Conservation (phyloP, 768 basidiomycete species). For the Brasilioporus rufonigricans region DNA sequence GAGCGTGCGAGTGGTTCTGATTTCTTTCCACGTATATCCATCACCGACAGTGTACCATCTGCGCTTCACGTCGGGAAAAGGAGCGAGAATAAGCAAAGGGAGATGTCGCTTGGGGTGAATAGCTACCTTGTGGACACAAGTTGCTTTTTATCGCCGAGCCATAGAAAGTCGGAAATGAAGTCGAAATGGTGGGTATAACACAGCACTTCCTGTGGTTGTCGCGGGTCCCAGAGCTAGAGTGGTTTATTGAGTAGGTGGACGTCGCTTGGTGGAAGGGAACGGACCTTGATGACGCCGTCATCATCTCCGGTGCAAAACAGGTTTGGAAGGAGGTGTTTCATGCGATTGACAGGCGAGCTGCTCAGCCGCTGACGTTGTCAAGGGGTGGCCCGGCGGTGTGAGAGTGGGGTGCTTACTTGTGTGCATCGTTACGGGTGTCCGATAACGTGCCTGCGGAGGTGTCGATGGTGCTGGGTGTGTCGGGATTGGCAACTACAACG, state of each 20-base stretch:
- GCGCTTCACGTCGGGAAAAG: slow-evolving; percentile 55
- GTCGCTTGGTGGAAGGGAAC: slow-evolving; percentile 10
- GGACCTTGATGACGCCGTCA: slow-evolving; percentile 89
- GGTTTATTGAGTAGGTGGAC: neutral
- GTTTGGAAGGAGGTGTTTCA: slow-evolving; percentile 67
- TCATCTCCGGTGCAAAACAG: slow-evolving; percentile 88
- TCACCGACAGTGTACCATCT: slow-evolving; percentile 89
- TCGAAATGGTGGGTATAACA: slow-evolving; percentile 88
- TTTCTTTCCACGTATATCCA: slow-evolving; percentile 86
- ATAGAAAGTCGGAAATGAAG: slow-evolving; percentile 91
- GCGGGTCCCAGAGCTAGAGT: slow-evolving; percentile 84
- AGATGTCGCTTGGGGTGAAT: neutral
- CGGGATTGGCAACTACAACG: slow-evolving; percentile 7
- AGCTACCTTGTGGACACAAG: slow-evolving; percentile 82
- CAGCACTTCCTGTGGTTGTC: slow-evolving; percentile 60
- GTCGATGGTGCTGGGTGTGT: slow-evolving; percentile 57
- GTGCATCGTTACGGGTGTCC: slow-evolving; percentile 50
- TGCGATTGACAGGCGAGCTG: slow-evolving; percentile 85
- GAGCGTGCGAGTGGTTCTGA: slow-evolving; percentile 77
- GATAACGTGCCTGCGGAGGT: slow-evolving; percentile 52
- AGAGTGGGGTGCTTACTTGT: slow-evolving; percentile 55
- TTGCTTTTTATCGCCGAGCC: slow-evolving; percentile 80
- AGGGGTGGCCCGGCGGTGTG: slow-evolving; percentile 8
- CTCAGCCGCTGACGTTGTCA: slow-evolving; percentile 35
- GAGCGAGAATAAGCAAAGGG: neutral